Conservation (phyloP, 331 rosid genomes). For the Cydonia oblonga region DNA sequence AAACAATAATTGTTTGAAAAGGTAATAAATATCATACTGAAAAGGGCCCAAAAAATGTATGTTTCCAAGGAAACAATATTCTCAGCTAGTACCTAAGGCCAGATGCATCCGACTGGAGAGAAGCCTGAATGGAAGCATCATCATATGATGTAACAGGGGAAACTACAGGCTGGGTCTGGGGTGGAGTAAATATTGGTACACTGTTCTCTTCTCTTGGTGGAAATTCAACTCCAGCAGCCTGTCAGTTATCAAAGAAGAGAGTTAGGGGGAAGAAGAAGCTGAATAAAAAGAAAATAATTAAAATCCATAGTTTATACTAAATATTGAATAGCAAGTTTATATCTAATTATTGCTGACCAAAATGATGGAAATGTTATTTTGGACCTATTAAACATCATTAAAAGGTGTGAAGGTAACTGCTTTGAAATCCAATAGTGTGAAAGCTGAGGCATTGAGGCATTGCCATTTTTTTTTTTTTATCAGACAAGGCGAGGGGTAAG, state of each 20-base stretch:
- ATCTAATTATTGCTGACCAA: neutral
- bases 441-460: neutral
- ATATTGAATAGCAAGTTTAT: neutral
- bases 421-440: neutral
- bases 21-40: neutral
- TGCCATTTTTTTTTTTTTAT: too few species aligned
- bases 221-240: conserved; percentile 89
- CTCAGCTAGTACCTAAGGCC: conserved; percentile 59
- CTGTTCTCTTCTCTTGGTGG: conserved; percentile 74
- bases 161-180: conserved; percentile 69
- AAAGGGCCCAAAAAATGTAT: neutral
- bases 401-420: neutral
- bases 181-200: conserved; percentile 90
- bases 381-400: neutral
- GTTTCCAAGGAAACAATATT: neutral
- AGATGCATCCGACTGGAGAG: conserved; percentile 78
- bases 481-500: neutral
- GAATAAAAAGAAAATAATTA: neutral
- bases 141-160: conserved; percentile 35
- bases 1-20: neutral
- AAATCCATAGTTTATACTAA: neutral
- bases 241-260: conserved; percentile 9
- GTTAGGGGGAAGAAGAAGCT: neutral
- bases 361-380: neutral
- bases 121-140: conserved; percentile 71